Base-by-base conservation (phyloP, 805 yeast species). In the Zygosaccharomyces bisporus region DNA sequence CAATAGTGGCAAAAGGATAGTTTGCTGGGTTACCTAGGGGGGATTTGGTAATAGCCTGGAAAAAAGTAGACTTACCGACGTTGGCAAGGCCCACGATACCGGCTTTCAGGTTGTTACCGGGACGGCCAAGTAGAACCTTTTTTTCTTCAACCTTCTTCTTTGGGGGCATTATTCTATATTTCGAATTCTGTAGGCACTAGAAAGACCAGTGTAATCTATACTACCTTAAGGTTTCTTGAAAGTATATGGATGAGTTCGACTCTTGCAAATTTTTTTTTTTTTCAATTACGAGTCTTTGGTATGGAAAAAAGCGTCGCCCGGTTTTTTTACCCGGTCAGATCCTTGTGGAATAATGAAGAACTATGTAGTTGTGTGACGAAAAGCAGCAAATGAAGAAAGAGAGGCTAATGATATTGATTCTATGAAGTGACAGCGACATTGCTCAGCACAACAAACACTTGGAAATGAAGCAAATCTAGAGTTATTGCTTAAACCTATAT, bases 21-120 rank as follows among this genome's bases (percentile, higher is more conserved):
- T 91, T 91, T 47, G 98, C 99, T 45, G 99, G 98, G 72, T 77
- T 89, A 51, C 99, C 98, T 55, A 93, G 73, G 38, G 90, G 88
- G 56, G 90, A 87, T 70, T 83, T 81, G 45, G 98, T 91, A 62
- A 93, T 85, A 45, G 96, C 96, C 70, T 93, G 98, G 80, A 91
- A 91, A 68, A 91, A 89, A 6, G 98, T 91, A 10, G 96, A 88
- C 69, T 93, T 93, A 60, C 99, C 99, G 53, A 91, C 95, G 61
- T 82, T 75, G 60, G 96, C 96, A 50, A 91, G 76, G 49, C 99
- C 99, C 47, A 91, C 99, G 53, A 91, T 89, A 60, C 99, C 99
- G 52, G 84, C 72, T 72, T 78, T 79, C 61, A 80, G 67, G 65
- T 79, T 79, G 64, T 80, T 80, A 58, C 86, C 86, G 63, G 93